Base-by-base conservation (phyloP, 2,329 filamentous ascomycete genomes). In the Chaetothyriales sp. region DNA sequence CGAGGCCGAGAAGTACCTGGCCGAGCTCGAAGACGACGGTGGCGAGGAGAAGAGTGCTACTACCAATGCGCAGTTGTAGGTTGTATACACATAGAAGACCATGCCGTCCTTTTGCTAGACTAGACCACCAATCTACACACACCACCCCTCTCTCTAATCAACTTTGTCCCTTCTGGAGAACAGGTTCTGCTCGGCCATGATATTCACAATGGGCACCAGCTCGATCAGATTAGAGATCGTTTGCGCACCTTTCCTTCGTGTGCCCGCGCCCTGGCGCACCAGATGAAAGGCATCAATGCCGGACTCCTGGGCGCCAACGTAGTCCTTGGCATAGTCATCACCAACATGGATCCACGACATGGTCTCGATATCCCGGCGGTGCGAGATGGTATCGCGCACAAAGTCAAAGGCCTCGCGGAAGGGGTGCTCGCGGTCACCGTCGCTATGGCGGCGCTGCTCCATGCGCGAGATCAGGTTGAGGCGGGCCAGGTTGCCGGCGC, bases 1-100 rank as follows among this genome's bases (percentile, higher is more conserved):
- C 50, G 92, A 98, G 65, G 90, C 90, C 8, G 92, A 98, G 71
- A 94, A 95, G 69, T 95, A 78, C 73, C 73, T 98, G 50, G 75
- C 85, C 5, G 90, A 95, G 63, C 70, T 76, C 47, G 86, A 90
- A 61, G 75, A 75, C 46, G 70, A 63, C 42, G 63, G 65, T 18
- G 65, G 65, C 47, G 66, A 71, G 53, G 65, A 67, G 4, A 70
- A 73, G 60, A 74, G 73, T 57, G 69, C 67, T 18, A 68, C 77
- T 55, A 65, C 66, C 56, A 75, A 74, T 57, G 8, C 32, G 12
- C 32, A 39, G 32, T 15, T 39, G 32, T 39, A 39, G 32, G 10
- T 15, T 15, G 2, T 15, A 39, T 9, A 2, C 32, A 25, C 6
- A 25, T 6, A 25, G 32, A 25, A 3, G 22, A 3, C 22, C 22